Evolutionary conservation across 2,329 filamentous ascomycete species (phyloP).

Genomic region (Rutstroemia sp.): DNA sequence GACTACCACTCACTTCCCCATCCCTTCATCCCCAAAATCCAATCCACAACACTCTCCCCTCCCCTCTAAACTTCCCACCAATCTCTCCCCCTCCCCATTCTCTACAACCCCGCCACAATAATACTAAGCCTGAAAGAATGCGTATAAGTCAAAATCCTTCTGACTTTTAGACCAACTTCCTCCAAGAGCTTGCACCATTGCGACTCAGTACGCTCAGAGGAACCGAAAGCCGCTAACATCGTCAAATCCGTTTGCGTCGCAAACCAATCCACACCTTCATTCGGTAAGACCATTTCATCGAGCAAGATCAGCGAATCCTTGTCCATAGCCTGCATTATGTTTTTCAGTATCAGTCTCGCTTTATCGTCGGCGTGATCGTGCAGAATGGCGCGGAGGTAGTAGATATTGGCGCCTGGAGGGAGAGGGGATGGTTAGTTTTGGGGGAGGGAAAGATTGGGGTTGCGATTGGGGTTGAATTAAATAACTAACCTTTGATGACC

Average conservation of each 20-base stretch:
- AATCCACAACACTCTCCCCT: neutral
- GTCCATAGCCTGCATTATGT: conserved; percentile 30
- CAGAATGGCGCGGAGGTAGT: conserved; percentile 33
- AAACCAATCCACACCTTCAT: conserved; percentile 28
- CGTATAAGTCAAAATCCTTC: neutral
- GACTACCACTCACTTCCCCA: too few species aligned
- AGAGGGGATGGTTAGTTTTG: too few species aligned
- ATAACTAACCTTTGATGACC: conserved; percentile 17
- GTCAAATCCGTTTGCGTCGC: conserved; percentile 31
- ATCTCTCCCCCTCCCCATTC: neutral
- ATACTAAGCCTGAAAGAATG: neutral
- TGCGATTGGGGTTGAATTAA: too few species aligned
- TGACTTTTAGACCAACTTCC: conserved; percentile 8
- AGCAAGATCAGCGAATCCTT: conserved; percentile 34
- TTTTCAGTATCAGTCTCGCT: conserved; percentile 29
- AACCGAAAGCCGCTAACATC: conserved; percentile 31
- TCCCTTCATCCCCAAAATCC: neutral
- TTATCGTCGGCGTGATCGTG: conserved; percentile 34
- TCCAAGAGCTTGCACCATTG: conserved; percentile 28
- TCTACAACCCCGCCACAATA: neutral
- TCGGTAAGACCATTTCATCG: conserved; percentile 35
- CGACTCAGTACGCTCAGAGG: conserved; percentile 30
- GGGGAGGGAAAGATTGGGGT: too few species aligned
- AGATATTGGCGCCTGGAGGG: conserved; percentile 18
- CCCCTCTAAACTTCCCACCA: neutral